These are phyloP conservation scores for Alnus glutinosa DNA, from an alignment of 306 rosid genomes.

Conservation along the genomic window DNA sequence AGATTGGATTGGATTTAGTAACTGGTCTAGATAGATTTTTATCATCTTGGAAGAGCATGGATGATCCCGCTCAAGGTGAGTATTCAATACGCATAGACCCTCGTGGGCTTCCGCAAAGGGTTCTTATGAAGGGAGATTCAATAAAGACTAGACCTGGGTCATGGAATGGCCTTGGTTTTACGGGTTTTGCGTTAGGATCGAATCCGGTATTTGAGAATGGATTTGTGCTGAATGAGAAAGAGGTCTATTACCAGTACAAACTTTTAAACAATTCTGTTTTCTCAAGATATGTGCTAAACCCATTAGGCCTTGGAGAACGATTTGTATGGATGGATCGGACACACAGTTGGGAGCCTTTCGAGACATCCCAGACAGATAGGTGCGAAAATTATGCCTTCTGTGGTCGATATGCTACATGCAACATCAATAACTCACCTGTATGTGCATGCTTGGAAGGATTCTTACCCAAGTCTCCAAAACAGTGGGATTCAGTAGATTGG, in stretches of 20 bases:
- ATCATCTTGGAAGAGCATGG: too few relatives aligned
- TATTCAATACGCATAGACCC: too few relatives aligned
- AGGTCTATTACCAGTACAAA: constrained; percentile 8
- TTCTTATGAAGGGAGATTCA: background rate
- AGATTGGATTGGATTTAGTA: too few relatives aligned
- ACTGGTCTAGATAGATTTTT: too few relatives aligned
- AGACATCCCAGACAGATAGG: background rate
- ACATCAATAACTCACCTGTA: background rate
- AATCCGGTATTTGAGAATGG: background rate
- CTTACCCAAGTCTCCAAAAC: background rate
- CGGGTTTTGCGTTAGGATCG: background rate
- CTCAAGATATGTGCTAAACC: constrained; percentile 12
- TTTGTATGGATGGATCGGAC: constrained; percentile 17
- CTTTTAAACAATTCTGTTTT: background rate
- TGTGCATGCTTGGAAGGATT: constrained; percentile 33
- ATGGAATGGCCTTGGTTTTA: constrained; percentile 32
- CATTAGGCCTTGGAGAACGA: constrained; percentile 19
- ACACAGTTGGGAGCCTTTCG: constrained; percentile 16
- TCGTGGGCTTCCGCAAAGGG: background rate
- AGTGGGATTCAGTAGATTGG: constrained; percentile 4
- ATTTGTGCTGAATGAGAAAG: constrained; percentile 17
- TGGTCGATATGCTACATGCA: constrained; percentile 24
- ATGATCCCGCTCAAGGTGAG: too few relatives aligned
- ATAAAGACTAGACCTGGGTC: constrained; percentile 8
- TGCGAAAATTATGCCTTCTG: constrained; percentile 34